These are phyloP conservation scores for Chlorencoelia australis DNA, from an alignment of 2,329 filamentous ascomycete species.

Conservation along the genomic window DNA sequence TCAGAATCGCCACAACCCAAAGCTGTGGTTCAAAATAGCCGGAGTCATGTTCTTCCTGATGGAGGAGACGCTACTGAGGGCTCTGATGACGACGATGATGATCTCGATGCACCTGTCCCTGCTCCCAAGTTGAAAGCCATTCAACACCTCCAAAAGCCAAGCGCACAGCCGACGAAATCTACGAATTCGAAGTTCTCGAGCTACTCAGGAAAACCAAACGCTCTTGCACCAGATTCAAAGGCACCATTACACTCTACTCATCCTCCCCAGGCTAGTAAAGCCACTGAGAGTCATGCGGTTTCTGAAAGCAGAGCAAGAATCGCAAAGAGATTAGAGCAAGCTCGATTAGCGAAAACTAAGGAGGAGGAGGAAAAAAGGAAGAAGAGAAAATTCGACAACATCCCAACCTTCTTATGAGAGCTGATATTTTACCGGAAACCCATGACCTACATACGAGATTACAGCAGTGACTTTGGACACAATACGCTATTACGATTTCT, in stretches of 20 bases:
- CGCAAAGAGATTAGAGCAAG: slow-evolving; percentile 13
- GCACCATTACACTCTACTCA: neutral
- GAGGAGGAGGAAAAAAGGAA: slow-evolving; percentile 14
- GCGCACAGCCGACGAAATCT: neutral
- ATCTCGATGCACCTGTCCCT: slow-evolving; percentile 21
- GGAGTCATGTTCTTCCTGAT: neutral
- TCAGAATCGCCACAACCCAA: slow-evolving; percentile 11
- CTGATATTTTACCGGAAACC: too few species aligned
- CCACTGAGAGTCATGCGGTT: neutral
- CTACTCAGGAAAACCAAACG: too few species aligned
- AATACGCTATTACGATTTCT: too few species aligned
- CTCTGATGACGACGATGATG: slow-evolving; percentile 20
- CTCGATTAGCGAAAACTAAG: slow-evolving; percentile 12
- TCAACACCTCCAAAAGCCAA: neutral
- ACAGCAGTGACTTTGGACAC: too few species aligned
- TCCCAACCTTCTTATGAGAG: slow-evolving; percentile 20
- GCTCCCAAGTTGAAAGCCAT: slow-evolving; percentile 14
- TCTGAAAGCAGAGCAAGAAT: slow-evolving; percentile 2
- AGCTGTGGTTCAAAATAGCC: neutral
- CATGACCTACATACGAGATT: too few species aligned
- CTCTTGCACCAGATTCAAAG: neutral
- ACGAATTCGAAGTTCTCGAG: too few species aligned
- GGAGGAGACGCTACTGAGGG: slow-evolving; percentile 8
- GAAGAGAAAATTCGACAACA: slow-evolving; percentile 16
- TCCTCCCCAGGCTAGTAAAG: neutral